Percentiles rank a stretch among this genome's conserved stretches.
Conservation (phyloP, 495 filamentous ascomycete genomes). For the Podospora pseudocomata region DNA sequence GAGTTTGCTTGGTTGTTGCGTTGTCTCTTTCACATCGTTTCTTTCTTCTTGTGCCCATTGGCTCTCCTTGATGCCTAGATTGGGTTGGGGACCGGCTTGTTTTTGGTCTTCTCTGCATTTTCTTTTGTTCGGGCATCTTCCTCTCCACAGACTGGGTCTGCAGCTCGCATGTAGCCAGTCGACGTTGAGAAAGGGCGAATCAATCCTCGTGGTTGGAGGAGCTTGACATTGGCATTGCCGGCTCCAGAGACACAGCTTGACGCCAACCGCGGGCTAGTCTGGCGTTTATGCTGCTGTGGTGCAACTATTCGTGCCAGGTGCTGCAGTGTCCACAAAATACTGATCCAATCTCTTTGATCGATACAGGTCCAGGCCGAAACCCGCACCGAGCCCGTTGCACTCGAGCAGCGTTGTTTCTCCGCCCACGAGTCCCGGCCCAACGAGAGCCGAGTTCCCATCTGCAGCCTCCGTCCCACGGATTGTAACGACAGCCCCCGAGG, state of each 20-base stretch:
- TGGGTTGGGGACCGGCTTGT: neutral
- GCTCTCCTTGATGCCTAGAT: neutral
- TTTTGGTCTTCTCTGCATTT: neutral
- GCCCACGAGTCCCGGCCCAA: slow-evolving; percentile 43
- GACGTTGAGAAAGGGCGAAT: neutral
- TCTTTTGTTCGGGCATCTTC: slow-evolving; percentile 2
- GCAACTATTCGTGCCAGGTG: slow-evolving; percentile 28
- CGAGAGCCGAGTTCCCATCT: slow-evolving; percentile 35
- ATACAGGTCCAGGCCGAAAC: slow-evolving; percentile 39
- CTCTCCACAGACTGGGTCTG: neutral
- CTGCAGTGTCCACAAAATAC: slow-evolving; percentile 38
- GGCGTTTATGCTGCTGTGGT: slow-evolving; percentile 31
- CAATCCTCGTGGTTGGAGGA: slow-evolving; percentile 10
- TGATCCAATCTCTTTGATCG: slow-evolving; percentile 30
- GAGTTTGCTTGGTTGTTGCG: neutral
- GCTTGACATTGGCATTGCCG: slow-evolving; percentile 10
- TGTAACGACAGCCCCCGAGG: slow-evolving; percentile 36
- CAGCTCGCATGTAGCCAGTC: slow-evolving; percentile 1
- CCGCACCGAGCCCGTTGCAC: slow-evolving; percentile 42
- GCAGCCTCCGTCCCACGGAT: slow-evolving; percentile 34
- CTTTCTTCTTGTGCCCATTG: neutral
- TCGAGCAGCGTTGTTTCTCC: slow-evolving; percentile 39
- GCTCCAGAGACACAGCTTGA: slow-evolving; percentile 7
- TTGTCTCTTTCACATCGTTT: neutral
- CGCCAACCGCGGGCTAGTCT: slow-evolving; percentile 14